phyloP scores from a whole-genome alignment of 768 basidiomycete species.

The Phylloporus arenicola region DNA sequence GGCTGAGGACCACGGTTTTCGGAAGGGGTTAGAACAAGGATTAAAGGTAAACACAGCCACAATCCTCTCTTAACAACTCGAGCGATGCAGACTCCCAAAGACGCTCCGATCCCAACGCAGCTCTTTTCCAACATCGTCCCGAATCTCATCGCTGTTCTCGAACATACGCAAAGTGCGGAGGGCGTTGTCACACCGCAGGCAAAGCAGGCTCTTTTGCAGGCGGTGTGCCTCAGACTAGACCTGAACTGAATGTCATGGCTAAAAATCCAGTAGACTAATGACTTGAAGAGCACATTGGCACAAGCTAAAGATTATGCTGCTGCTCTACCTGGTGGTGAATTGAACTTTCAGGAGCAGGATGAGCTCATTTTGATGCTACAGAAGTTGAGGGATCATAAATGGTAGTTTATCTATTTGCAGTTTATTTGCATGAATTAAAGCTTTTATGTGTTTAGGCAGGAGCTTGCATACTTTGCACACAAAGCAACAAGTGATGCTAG shows the following conservation, averaged over 20 bases:
- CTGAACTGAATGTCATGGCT: background rate
- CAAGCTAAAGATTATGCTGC: conserved; percentile 57
- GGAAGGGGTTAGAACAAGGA: background rate
- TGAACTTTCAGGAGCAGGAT: conserved; percentile 62
- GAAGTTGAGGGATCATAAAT: conserved; percentile 54
- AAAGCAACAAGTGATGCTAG: conserved; percentile 35
- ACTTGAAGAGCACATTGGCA: conserved; percentile 54
- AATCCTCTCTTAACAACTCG: background rate
- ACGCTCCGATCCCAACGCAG: conserved; percentile 34
- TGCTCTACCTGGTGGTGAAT: conserved; percentile 66
- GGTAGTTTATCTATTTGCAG: background rate
- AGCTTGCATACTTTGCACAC: conserved; percentile 49
- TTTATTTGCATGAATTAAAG: background rate
- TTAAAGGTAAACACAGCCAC: conserved; percentile 16
- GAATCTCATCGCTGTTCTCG: conserved; percentile 56
- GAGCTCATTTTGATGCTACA: conserved; percentile 68
- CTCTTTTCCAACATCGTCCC: conserved; percentile 54
- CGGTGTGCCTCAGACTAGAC: conserved; percentile 39
- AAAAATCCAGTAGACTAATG: conserved; percentile 53
- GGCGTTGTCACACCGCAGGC: conserved; percentile 51
- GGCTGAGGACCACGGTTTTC: background rate
- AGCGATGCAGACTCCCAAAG: conserved; percentile 6
- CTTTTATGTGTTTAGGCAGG: conserved; percentile 36
- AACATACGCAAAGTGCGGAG: conserved; percentile 54
- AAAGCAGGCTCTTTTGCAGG: conserved; percentile 62